phyloP scores from a whole-genome alignment of 192 early-diverging fungal species.

The Diversispora epigaea region DNA sequence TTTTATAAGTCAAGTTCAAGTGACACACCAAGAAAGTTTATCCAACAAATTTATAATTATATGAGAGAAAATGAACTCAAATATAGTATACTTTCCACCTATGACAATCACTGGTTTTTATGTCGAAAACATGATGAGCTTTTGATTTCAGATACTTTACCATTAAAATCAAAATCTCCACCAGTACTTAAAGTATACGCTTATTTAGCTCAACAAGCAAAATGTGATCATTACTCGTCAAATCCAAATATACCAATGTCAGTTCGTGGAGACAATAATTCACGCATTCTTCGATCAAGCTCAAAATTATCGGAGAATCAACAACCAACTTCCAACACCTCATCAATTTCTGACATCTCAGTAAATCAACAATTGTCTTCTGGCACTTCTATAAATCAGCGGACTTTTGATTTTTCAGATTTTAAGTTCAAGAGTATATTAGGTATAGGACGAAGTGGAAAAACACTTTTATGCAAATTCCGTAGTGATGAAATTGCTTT shows the following conservation, averaged over 20 bases:
- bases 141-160: conserved; percentile 24
- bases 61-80: conserved; percentile 3
- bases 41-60: conserved; percentile 30
- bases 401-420: no score
- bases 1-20: conserved; percentile 19
- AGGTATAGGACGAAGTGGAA: no score
- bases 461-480: no score
- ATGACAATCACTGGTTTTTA: conserved; percentile 25
- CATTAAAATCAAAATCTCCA: conserved; percentile 18
- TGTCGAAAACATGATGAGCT: conserved; percentile 1
- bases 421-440: no score
- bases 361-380: no score
- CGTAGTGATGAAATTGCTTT: no score
- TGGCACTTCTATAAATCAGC: no score
- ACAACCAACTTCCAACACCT: conserved; percentile 2
- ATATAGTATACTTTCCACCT: conserved; percentile 20
- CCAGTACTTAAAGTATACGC: conserved; percentile 18
- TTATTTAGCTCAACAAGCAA: conserved; percentile 12
- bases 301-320: conserved; percentile 9
- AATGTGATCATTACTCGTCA: neutral
- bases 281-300: neutral
- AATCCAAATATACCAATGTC: conserved; percentile 1
- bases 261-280: conserved; percentile 16
- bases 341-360: no score
- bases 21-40: conserved; percentile 15